A percentile compares a stretch with the other conserved stretches of the same genome.
These are phyloP conservation scores for Metschnikowia cubensis DNA, from an alignment of 805 yeast species.

Conservation along the genomic window DNA sequence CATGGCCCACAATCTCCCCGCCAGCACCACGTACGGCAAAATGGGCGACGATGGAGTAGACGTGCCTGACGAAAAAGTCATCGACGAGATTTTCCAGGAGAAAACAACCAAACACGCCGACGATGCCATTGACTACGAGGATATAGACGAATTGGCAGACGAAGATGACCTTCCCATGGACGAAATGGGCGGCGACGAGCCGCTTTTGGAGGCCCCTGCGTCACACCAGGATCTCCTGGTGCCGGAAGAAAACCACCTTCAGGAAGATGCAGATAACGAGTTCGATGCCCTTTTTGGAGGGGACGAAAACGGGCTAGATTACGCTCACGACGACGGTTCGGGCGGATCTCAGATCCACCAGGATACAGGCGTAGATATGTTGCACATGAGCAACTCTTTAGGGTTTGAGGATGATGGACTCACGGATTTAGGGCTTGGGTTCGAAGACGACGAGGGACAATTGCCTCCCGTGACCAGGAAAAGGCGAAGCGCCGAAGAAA, in stretches of 20 bases:
- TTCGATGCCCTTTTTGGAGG: constrained; percentile 40
- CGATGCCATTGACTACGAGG: constrained; percentile 91
- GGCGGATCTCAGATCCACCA: constrained; percentile 3
- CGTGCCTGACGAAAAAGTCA: constrained; percentile 35
- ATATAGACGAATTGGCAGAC: constrained; percentile 91
- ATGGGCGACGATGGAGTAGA: constrained; percentile 16
- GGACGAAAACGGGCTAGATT: constrained; percentile 21
- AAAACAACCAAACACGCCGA: constrained; percentile 66
- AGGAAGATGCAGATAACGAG: constrained; percentile 34
- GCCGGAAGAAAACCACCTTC: constrained; percentile 22
- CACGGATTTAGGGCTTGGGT: constrained; percentile 17
- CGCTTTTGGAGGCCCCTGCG: not conserved
- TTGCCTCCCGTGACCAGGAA: constrained; percentile 1
- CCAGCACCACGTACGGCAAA: not conserved
- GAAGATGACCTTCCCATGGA: constrained; percentile 48
- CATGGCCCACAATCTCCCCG: not conserved
- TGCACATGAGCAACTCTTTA: constrained; percentile 11
- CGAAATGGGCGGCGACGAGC: not conserved
- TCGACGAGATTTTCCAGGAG: constrained; percentile 36
- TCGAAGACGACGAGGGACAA: constrained; percentile 17
- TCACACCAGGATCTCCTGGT: constrained; percentile 1
- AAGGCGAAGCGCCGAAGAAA: constrained; percentile 14
- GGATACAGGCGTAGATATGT: constrained; percentile 14
- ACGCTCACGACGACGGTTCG: constrained; percentile 19
- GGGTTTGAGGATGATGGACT: constrained; percentile 21